Evolutionary conservation across 2,329 filamentous ascomycete species (phyloP).

Genomic region (Pseudogymnoascus sp.): DNA sequence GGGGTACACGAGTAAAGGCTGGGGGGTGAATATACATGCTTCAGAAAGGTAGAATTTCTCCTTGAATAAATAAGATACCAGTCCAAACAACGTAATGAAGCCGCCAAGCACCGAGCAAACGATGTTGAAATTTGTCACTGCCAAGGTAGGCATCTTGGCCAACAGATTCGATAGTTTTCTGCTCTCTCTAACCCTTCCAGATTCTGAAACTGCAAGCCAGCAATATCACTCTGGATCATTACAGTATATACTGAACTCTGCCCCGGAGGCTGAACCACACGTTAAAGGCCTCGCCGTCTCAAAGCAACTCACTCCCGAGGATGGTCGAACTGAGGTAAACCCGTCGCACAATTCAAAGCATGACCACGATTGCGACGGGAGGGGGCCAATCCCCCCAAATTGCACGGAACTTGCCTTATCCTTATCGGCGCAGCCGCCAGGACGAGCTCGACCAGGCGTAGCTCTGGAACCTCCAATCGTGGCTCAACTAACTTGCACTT

Average conservation of each 20-base stretch:
- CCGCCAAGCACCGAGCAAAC: constrained; percentile 65
- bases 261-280: neutral
- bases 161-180: neutral
- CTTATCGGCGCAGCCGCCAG: constrained; percentile 25
- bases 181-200: too few species aligned
- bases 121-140: too few species aligned
- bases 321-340: neutral
- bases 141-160: constrained; percentile 38
- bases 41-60: constrained; percentile 89
- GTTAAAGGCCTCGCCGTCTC: neutral
- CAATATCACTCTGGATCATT: neutral
- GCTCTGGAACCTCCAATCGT: constrained; percentile 24
- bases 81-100: constrained; percentile 82
- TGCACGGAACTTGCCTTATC: neutral
- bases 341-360: neutral
- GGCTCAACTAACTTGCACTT: constrained; percentile 21
- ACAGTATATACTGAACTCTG: neutral
- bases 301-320: neutral
- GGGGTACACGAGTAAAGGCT: neutral
- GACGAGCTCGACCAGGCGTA: constrained; percentile 19
- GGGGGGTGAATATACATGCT: constrained; percentile 55
- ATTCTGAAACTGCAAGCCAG: neutral
- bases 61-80: constrained; percentile 84
- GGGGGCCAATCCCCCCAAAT: neutral
- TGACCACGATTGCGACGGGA: neutral